These are phyloP conservation scores for Diplodia scrobiculata DNA, from an alignment of 2,329 filamentous ascomycete genomes.

Conservation along the genomic window DNA sequence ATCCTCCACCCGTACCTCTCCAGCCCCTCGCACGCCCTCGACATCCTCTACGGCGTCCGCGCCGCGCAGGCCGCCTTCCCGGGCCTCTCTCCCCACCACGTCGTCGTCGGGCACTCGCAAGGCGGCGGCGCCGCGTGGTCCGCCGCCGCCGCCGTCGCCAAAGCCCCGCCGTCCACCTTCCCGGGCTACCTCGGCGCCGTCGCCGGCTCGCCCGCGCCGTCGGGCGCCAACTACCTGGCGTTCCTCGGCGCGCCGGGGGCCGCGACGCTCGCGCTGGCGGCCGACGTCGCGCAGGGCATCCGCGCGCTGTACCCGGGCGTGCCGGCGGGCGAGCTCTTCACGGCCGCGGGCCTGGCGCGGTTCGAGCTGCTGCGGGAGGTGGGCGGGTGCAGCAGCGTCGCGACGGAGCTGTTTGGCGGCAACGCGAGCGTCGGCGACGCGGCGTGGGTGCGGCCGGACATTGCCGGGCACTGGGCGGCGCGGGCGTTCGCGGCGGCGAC, in stretches of 20 bases:
- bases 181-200: conserved; percentile 12
- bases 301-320: not conserved
- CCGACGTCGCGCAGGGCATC: not conserved
- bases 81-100: conserved; percentile 44
- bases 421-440: too few species aligned
- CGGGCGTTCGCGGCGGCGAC: not conserved
- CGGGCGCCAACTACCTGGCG: not conserved
- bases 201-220: not conserved
- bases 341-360: not conserved
- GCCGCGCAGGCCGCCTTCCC: conserved; percentile 51
- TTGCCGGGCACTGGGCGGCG: not conserved
- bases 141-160: conserved; percentile 30
- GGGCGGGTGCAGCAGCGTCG: conserved; percentile 1
- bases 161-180: not conserved
- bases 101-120: conserved; percentile 53
- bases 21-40: conserved; percentile 46
- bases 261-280: not conserved
- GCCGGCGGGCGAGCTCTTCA: not conserved
- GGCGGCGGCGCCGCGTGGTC: conserved; percentile 53
- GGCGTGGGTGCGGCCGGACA: not conserved
- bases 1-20: conserved; percentile 47
- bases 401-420: not conserved
- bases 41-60: conserved; percentile 49
- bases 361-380: not conserved
- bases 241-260: not conserved